Percentiles rank a stretch among this genome's conserved stretches.
Conservation (phyloP, 306 rosid genomes). For the Fragaria ananassa region DNA sequence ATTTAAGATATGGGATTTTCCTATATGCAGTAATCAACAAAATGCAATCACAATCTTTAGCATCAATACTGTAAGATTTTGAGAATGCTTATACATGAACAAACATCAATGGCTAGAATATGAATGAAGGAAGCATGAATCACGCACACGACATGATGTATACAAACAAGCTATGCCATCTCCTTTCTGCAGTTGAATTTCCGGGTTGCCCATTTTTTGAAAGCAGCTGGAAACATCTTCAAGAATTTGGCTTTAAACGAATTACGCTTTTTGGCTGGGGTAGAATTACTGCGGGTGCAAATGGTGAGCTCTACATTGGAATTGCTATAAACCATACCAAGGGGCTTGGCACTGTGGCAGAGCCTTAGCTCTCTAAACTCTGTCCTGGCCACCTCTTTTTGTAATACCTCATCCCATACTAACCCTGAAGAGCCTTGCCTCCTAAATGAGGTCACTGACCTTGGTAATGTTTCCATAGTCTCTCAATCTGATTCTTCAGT, state of each 20-base stretch:
- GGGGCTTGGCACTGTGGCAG: conserved; percentile 14
- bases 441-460: conserved; percentile 36
- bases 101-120: not conserved
- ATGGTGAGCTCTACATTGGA: not conserved
- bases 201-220: not conserved
- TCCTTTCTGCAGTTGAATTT: not conserved
- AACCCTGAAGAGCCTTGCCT: conserved; percentile 38
- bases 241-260: not conserved
- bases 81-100: not conserved
- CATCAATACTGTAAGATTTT: not conserved
- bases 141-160: not conserved
- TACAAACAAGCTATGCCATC: not conserved
- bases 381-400: not conserved
- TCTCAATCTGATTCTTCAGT: not conserved
- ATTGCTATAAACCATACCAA: not conserved
- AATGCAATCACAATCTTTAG: not conserved
- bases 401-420: conserved; percentile 26
- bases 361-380: conserved; percentile 21
- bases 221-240: not conserved
- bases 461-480: conserved; percentile 24
- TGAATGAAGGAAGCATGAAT: not conserved
- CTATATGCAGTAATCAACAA: not conserved
- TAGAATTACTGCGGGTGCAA: not conserved
- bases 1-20: not conserved
- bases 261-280: not conserved